Evolutionary conservation across 2,329 filamentous ascomycete species (phyloP), one percentile per base, ranked within the genome.

Genomic region (Orbilia quercus): DNA sequence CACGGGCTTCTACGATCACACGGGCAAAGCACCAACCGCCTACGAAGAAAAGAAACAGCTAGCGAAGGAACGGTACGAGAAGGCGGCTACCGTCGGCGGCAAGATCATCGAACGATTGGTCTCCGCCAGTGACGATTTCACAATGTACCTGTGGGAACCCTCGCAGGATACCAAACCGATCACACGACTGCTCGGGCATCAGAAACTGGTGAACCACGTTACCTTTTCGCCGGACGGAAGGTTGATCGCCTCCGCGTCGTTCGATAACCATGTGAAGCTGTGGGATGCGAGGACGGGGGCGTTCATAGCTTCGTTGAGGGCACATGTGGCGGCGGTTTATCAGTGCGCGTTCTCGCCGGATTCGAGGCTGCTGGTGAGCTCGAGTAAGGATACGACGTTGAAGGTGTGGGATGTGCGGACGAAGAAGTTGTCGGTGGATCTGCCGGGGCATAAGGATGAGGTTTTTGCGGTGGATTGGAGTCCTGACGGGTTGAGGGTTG

Each of bases 71-170:
- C 87, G 92, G 23, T 98, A 96, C 79, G 89, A 95, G 77, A 91
- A 92, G 79, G 92, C 92, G 1, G 91, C 92, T 3, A 90, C 85
- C 1, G 85, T 92, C 25, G 87, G 89, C 75, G 90, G 90, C 23
- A 87, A 89, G 78, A 84, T 96, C 20, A 88, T 90, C 0, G 95
- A 99, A 82, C 87, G 91, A 25, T 82, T 98, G 2, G 91, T 96
- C 1, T 96, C 92, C 7, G 95, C 94, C 1, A 94, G 90, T 76
- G 95, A 98, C 79, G 95, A 99, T 80, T 96, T 93, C 80, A 96
- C 93, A 4, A 94, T 99, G 86, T 96, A 92, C 80, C 85, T 99
- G 6, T 99, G 94, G 94, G 91, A 96, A 72, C 93, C 93, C 0
- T 84, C 88, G 7, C 85, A 84, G 45, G 89, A 89, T 2, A 91